A percentile compares a stretch with the other conserved stretches of the same genome.
Conservation (phyloP, 176 grass and related monocot genomes). For the Metroxylon sagu region DNA sequence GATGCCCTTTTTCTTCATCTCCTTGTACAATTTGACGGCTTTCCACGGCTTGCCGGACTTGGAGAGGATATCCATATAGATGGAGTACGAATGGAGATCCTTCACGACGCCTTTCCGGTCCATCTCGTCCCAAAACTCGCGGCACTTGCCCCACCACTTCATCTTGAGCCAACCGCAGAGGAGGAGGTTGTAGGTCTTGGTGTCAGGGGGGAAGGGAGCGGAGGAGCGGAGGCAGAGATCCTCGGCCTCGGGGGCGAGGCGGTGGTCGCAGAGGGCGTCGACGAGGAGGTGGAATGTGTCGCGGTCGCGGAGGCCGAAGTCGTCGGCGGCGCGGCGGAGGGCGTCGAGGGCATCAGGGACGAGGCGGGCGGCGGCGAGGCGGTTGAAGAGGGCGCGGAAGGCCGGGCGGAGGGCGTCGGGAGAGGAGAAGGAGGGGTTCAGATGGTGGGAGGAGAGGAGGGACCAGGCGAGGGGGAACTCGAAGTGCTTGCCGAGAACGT, state of each 20-base stretch:
- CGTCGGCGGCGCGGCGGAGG: slow-evolving; percentile 5
- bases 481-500: slow-evolving; percentile 86
- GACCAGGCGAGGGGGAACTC: slow-evolving; percentile 61
- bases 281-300: slow-evolving; percentile 67
- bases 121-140: slow-evolving; percentile 86
- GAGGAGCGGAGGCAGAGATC: slow-evolving; percentile 49
- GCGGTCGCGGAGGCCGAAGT: slow-evolving; percentile 33
- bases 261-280: slow-evolving; percentile 81
- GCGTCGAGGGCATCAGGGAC: slow-evolving; percentile 13
- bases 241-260: slow-evolving; percentile 63
- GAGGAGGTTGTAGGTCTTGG: slow-evolving; percentile 76
- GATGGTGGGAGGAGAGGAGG: slow-evolving; percentile 52
- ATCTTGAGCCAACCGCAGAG: slow-evolving; percentile 76
- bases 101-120: slow-evolving; percentile 51
- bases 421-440: slow-evolving; percentile 1
- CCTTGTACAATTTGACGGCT: slow-evolving; percentile 70
- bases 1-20: slow-evolving; percentile 52
- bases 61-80: slow-evolving; percentile 75
- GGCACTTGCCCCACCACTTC: slow-evolving; percentile 44
- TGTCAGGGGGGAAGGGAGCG: slow-evolving; percentile 30
- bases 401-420: slow-evolving; percentile 30
- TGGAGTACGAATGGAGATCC: slow-evolving; percentile 88
- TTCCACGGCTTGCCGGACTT: slow-evolving; percentile 87
- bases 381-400: slow-evolving; percentile 34
- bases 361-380: slow-evolving; percentile 36